Conservation (phyloP, 768 basidiomycete genomes). For the Hirschioporus abietinus region DNA sequence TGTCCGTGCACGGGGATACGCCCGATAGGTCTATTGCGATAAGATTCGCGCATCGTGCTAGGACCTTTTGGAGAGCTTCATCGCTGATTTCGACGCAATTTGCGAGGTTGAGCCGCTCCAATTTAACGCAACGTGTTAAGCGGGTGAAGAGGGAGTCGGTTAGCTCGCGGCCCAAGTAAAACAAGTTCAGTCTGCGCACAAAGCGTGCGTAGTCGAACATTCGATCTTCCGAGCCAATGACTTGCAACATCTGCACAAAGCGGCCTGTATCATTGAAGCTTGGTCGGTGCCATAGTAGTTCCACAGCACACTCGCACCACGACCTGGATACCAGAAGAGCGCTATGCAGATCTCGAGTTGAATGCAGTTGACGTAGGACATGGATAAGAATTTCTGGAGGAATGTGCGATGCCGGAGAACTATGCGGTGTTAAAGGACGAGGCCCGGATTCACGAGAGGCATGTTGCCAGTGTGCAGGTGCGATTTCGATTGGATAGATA, state of each 20-base stretch:
- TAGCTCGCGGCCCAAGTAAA: slow-evolving; percentile 61
- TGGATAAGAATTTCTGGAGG: slow-evolving; percentile 93
- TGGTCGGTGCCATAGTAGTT: slow-evolving; percentile 93
- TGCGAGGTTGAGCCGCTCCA: slow-evolving; percentile 86
- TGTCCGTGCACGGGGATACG: slow-evolving; percentile 63
- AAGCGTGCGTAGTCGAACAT: slow-evolving; percentile 87
- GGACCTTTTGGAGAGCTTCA: slow-evolving; percentile 53
- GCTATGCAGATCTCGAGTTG: slow-evolving; percentile 65
- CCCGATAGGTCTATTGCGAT: slow-evolving; percentile 83
- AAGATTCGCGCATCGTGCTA: slow-evolving; percentile 68
- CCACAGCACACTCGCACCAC: slow-evolving; percentile 96
- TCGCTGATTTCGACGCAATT: slow-evolving; percentile 69
- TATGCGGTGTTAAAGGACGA: slow-evolving; percentile 23
- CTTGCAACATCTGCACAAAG: slow-evolving; percentile 71
- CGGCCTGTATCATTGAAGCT: slow-evolving; percentile 62
- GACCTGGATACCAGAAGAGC: slow-evolving; percentile 78
- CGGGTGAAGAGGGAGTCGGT: slow-evolving; percentile 68
- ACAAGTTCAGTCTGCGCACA: slow-evolving; percentile 88
- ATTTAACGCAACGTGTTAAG: slow-evolving; percentile 67
- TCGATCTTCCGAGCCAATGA: slow-evolving; percentile 57
- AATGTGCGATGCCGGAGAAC: slow-evolving; percentile 59
- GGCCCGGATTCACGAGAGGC: slow-evolving; percentile 17
- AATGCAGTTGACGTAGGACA: slow-evolving; percentile 79
- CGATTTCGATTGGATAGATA: slow-evolving; percentile 22
- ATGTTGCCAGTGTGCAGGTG: slow-evolving; percentile 63